A percentile compares a stretch with the other conserved stretches of the same genome.
Conservation (phyloP, 2,329 filamentous ascomycete genomes). For the Fusarium annulatum region DNA sequence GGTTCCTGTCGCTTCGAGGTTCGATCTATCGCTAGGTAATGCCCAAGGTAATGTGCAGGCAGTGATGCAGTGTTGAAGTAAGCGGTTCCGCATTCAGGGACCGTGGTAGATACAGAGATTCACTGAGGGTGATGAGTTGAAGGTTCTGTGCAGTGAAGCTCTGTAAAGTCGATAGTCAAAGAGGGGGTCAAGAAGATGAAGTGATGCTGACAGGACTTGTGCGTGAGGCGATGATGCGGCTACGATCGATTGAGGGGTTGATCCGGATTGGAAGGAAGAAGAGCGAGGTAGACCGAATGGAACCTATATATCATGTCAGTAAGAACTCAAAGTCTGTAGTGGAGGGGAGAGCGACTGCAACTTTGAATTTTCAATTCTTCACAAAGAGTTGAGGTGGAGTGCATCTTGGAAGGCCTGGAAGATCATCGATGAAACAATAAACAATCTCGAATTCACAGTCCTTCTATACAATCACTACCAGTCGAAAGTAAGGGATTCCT, state of each 20-base stretch:
- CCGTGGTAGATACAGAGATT: not conserved
- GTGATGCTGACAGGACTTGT: not conserved
- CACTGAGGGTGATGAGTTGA: not conserved
- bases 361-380: too few relatives aligned
- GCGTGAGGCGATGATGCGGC: too few relatives aligned
- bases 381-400: accelerated
- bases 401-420: not conserved
- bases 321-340: accelerated
- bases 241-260: not conserved
- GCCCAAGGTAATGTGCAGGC: too few relatives aligned
- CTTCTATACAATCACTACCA: too few relatives aligned
- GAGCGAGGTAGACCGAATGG: accelerated
- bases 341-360: not conserved
- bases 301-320: not conserved
- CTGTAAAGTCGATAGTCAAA: not conserved
- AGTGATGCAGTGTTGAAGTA: not conserved
- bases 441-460: too few relatives aligned
- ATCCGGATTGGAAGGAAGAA: not conserved
- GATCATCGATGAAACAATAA: too few relatives aligned
- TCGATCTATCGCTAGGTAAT: accelerated
- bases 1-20: not conserved
- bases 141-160: not conserved
- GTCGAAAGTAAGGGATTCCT: too few relatives aligned
- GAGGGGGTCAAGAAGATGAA: accelerated
- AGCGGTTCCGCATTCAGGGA: too few relatives aligned